Evolutionary conservation across 495 filamentous ascomycete genomes (phyloP), one percentile per base, ranked within the genome.

Genomic region (Aspergillus nanangensis): DNA sequence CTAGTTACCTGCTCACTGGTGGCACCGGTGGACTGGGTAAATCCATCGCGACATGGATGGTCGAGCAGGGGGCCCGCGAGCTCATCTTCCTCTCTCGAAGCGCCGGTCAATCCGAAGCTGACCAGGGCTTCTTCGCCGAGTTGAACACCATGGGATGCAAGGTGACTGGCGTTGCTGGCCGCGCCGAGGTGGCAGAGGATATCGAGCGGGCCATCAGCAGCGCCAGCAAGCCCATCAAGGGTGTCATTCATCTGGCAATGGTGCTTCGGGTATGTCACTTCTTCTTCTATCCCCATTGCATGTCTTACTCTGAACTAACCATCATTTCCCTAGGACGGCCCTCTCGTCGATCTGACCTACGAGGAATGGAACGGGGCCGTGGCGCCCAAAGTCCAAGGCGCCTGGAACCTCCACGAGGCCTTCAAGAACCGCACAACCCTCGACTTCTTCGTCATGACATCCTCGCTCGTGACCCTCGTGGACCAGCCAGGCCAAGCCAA

Each of bases 11-110:
- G 0, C 57, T 76, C 17, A 51, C 68, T 4, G 74, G 72, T 3
- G 72, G 70, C 0, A 47, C 72, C 3, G 81, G 80, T 8, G 82
- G 80, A 22, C 63, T 86, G 3, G 81, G 81, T 8, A 63, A 72
- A 41, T 67, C 73, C 32, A 63, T 84, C 39, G 58, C 77, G 0
- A 62, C 56, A 1, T 82, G 77, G 76, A 79, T 86, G 74, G 75
- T 72, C 4, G 53, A 65, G 23, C 70, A 75, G 22, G 79, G 79
- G 3, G 82, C 81, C n/a, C 61, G 63, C 17, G 62, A 75, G 41
- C 52, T 86, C 5, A 67, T 79, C 11, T 71, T 83, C n/a, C 38
- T 66, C 0, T 66, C 61, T 3, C 51, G 58, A 0, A 53, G 47
- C 7, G 62, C 43, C n/a, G 43, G 37, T 5, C 36, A 46, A 11